phyloP scores from a whole-genome alignment of 2,329 filamentous ascomycete genomes.

The Juglanconis oblonga region DNA sequence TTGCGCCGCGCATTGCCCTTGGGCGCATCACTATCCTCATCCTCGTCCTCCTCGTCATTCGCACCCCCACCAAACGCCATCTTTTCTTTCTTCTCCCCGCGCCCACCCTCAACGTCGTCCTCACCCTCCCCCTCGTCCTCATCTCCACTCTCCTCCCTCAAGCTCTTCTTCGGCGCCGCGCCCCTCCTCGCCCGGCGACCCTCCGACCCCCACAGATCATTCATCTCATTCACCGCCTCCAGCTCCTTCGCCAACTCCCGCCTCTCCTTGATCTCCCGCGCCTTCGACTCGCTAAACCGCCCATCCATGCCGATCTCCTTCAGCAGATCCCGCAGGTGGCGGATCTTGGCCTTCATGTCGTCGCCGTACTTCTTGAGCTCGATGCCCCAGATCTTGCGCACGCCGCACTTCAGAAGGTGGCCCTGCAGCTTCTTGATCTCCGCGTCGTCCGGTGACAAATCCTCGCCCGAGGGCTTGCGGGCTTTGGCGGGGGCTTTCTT shows the following conservation, averaged over 20 bases:
- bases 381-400: constrained; percentile 86
- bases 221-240: constrained; percentile 79
- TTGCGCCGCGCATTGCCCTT: constrained; percentile 44
- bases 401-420: constrained; percentile 84
- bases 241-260: constrained; percentile 82
- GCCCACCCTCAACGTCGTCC: constrained; percentile 22
- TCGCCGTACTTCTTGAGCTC: constrained; percentile 74
- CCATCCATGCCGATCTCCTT: constrained; percentile 83
- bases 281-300: constrained; percentile 80
- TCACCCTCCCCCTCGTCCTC: constrained; percentile 31
- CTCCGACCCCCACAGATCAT: constrained; percentile 67
- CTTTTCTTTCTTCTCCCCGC: constrained; percentile 25
- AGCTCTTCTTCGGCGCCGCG: constrained; percentile 30
- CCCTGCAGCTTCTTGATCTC: constrained; percentile 87
- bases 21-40: constrained; percentile 31
- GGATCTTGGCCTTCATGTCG: constrained; percentile 75
- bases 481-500: constrained; percentile 36
- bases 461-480: constrained; percentile 24
- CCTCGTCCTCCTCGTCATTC: constrained; percentile 26
- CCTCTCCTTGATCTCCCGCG: constrained; percentile 80
- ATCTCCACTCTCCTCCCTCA: constrained; percentile 34
- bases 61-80: constrained; percentile 23
- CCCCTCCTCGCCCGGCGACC: constrained; percentile 41
- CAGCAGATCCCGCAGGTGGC: constrained; percentile 76
- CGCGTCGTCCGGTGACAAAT: constrained; percentile 60